A percentile compares a stretch with the other conserved stretches of the same genome.
Conservation (phyloP, 1,284 basidiomycete species). For the Cystobasidium pallidum region DNA sequence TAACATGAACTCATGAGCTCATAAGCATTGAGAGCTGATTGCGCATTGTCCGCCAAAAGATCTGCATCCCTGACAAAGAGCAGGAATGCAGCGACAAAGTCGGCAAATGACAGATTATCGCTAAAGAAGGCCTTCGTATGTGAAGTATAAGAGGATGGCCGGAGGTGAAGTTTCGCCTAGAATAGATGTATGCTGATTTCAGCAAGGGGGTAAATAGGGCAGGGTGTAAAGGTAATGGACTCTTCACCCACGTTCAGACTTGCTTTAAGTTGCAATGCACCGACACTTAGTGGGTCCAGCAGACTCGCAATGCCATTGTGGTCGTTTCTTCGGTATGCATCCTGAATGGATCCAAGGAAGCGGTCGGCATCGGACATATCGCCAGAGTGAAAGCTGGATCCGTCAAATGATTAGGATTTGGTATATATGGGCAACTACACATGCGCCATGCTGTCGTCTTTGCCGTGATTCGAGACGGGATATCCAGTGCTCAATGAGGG, state of each 20-base stretch:
- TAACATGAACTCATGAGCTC: conserved; percentile 48
- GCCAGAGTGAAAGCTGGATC: background rate
- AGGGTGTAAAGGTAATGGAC: background rate
- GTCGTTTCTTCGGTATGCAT: conserved; percentile 21
- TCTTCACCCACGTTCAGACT: conserved; percentile 26
- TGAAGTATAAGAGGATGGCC: conserved; percentile 44
- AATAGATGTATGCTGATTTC: background rate
- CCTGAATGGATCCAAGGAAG: conserved; percentile 24
- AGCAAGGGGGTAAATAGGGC: background rate
- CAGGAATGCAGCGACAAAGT: conserved; percentile 49
- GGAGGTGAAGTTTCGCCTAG: conserved; percentile 41
- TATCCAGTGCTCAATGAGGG: background rate
- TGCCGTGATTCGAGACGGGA: background rate
- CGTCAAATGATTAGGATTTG: background rate
- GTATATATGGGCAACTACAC: background rate
- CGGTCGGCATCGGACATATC: conserved; percentile 33
- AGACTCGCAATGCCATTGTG: conserved; percentile 15
- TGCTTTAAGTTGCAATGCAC: conserved; percentile 1
- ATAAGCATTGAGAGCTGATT: conserved; percentile 35
- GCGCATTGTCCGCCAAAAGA: conserved; percentile 12
- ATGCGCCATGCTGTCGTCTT: conserved; percentile 5
- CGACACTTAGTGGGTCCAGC: conserved; percentile 27
- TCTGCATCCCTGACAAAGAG: conserved; percentile 48
- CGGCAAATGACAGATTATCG: conserved; percentile 46
- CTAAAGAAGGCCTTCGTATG: conserved; percentile 45